A percentile compares a stretch with the other conserved stretches of the same genome.
These are phyloP conservation scores for Wilcoxina mikolae DNA, from an alignment of 495 filamentous ascomycete species.

Conservation along the genomic window DNA sequence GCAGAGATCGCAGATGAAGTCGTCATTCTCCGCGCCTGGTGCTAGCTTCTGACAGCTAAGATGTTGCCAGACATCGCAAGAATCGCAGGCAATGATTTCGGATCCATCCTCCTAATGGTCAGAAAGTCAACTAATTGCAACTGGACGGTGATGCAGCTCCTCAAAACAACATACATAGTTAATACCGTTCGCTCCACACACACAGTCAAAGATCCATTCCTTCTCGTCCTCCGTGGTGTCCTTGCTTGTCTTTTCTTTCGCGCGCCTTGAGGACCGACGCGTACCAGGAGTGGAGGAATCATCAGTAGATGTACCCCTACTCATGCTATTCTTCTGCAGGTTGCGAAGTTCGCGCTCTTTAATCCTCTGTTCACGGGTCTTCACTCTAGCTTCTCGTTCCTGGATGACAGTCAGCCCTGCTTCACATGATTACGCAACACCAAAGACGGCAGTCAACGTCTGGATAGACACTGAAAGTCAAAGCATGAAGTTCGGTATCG, in stretches of 20 bases:
- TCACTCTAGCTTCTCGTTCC: conserved; percentile 66
- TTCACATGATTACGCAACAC: no score
- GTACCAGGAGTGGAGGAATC: background rate
- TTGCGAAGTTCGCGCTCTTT: conserved; percentile 49
- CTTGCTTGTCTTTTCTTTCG: background rate
- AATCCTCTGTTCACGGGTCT: conserved; percentile 51
- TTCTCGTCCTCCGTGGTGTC: conserved; percentile 3
- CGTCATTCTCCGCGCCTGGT: conserved; percentile 60
- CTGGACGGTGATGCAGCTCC: background rate
- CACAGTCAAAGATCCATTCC: conserved; percentile 89
- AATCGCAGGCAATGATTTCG: conserved; percentile 88
- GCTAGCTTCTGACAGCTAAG: conserved; percentile 74
- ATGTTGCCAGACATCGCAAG: conserved; percentile 92
- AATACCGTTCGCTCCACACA: conserved; percentile 76
- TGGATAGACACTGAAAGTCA: no score
- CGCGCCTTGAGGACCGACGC: conserved; percentile 2
- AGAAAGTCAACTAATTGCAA: background rate
- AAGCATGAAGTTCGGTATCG: no score
- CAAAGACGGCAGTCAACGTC: no score
- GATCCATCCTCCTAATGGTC: conserved; percentile 62
- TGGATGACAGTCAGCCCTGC: conserved; percentile 21
- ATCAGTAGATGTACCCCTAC: conserved; percentile 13
- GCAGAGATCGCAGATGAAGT: conserved; percentile 74
- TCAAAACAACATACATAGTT: conserved; percentile 5
- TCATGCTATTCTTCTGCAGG: conserved; percentile 41